A percentile compares a stretch with the other conserved stretches of the same genome.
Conservation (phyloP, 108 stramenopile genomes). For the Mediolabrus comicus region DNA sequence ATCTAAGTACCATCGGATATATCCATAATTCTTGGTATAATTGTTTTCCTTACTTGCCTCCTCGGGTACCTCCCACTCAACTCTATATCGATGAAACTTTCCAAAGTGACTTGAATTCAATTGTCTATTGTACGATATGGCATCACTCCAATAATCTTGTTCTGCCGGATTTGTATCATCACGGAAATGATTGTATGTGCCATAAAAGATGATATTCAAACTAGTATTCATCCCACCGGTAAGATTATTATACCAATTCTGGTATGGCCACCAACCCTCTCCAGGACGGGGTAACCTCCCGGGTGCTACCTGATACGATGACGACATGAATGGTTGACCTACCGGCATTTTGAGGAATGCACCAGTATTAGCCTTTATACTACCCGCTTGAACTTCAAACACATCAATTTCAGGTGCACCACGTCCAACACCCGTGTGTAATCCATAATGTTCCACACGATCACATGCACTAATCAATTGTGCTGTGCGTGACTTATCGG, state of each 20-base stretch:
- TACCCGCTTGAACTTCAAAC: constrained; percentile 90
- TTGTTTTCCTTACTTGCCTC: constrained; percentile 35
- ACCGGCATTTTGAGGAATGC: constrained; percentile 69
- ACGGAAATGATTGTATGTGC: constrained; percentile 85
- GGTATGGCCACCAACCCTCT: constrained; percentile 85
- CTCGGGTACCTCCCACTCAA: constrained; percentile 94
- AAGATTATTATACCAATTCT: constrained; percentile 91
- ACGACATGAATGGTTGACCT: constrained; percentile 85
- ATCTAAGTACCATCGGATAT: constrained; percentile 92
- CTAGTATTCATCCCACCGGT: constrained; percentile 72
- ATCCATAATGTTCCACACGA: constrained; percentile 83
- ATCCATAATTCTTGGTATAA: constrained; percentile 48
- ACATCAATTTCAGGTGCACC: constrained; percentile 99
- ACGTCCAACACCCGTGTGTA: constrained; percentile 76
- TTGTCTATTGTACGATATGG: constrained; percentile 88
- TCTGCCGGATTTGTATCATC: constrained; percentile 60
- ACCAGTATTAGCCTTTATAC: constrained; percentile 59
- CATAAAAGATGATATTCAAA: constrained; percentile 94
- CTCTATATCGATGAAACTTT: constrained; percentile 77
- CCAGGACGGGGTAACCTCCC: constrained; percentile 77
- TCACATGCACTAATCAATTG: constrained; percentile 82
- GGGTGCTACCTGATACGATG: constrained; percentile 88
- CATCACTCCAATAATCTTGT: constrained; percentile 94
- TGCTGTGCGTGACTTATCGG: constrained; percentile 47
- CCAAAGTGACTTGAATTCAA: constrained; percentile 78